Evolutionary conservation across 495 filamentous ascomycete genomes (phyloP).

Genomic region (Letharia columbiana): DNA sequence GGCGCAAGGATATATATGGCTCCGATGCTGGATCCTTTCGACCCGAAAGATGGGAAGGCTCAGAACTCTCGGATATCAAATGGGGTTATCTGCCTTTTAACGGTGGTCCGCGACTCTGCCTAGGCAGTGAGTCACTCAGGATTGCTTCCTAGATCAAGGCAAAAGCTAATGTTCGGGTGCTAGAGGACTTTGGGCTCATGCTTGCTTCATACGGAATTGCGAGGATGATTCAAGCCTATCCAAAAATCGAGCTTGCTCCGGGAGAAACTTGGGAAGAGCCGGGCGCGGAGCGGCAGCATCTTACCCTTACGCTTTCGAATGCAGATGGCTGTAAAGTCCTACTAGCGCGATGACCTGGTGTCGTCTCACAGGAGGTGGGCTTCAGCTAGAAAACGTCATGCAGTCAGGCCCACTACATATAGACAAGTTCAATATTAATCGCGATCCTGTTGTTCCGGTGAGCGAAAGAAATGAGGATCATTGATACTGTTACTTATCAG

Average conservation of each 20-base stretch:
- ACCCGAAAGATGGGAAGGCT: conserved; percentile 57
- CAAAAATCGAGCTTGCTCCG: conserved; percentile 18
- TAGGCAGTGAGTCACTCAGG: conserved; percentile 21
- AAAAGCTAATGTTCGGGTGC: background rate
- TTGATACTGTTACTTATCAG: background rate
- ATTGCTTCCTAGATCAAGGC: background rate
- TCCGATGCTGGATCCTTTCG: conserved; percentile 46
- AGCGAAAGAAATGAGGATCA: background rate
- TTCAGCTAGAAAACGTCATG: background rate
- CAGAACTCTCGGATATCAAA: conserved; percentile 25
- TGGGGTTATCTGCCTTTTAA: conserved; percentile 67
- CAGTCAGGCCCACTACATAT: background rate
- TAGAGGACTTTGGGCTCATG: conserved; percentile 42
- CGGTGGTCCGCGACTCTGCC: conserved; percentile 41
- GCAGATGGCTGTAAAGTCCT: conserved; percentile 26
- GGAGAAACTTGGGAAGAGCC: conserved; percentile 15
- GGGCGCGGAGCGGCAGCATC: conserved; percentile 12
- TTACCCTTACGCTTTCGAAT: conserved; percentile 23
- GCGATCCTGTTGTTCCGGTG: background rate
- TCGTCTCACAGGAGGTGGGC: background rate
- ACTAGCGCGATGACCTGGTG: background rate
- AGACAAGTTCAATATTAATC: background rate
- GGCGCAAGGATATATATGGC: conserved; percentile 47
- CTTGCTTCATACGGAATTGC: conserved; percentile 38
- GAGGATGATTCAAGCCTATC: conserved; percentile 38